Evolutionary conservation across 352 stramenopile species (phyloP).

Genomic region (Elongisporangium anandrum): DNA sequence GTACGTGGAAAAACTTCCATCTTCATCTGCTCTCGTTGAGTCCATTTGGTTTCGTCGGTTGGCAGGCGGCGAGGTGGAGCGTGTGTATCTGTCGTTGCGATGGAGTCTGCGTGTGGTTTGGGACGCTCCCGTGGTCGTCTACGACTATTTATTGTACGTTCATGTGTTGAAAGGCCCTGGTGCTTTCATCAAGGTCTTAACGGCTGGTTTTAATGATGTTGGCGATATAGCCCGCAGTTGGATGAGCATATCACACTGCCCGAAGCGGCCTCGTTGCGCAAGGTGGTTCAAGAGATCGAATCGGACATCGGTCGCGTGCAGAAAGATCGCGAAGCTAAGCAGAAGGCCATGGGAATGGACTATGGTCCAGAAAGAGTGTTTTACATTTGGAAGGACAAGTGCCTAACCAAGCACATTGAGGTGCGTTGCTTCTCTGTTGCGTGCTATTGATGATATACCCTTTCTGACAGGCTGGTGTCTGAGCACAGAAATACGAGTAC

Average conservation of each 20-base stretch:
- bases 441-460: too few relatives aligned
- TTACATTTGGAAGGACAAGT: constrained; percentile 71
- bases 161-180: neutral
- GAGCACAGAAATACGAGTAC: constrained; percentile 78
- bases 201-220: constrained; percentile 2
- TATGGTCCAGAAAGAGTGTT: constrained; percentile 73
- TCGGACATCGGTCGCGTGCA: constrained; percentile 49
- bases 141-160: constrained; percentile 77
- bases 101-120: constrained; percentile 59
- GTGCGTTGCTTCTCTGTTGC: constrained; percentile 16
- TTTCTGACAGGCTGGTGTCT: constrained; percentile 2
- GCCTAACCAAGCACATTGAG: constrained; percentile 75
- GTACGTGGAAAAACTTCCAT: constrained; percentile 32
- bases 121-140: constrained; percentile 63
- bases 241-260: constrained; percentile 47
- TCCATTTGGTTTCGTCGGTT: constrained; percentile 59
- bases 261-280: constrained; percentile 65
- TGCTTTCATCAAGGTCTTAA: too few relatives aligned
- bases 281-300: constrained; percentile 63
- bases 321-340: constrained; percentile 40
- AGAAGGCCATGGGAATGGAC: constrained; percentile 34
- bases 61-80: constrained; percentile 44
- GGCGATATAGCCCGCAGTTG: constrained; percentile 39
- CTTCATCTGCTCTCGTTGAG: constrained; percentile 15
- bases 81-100: constrained; percentile 29